phyloP scores from a whole-genome alignment of 257 asterid genomes.

The Fraxinus pennsylvanica region DNA sequence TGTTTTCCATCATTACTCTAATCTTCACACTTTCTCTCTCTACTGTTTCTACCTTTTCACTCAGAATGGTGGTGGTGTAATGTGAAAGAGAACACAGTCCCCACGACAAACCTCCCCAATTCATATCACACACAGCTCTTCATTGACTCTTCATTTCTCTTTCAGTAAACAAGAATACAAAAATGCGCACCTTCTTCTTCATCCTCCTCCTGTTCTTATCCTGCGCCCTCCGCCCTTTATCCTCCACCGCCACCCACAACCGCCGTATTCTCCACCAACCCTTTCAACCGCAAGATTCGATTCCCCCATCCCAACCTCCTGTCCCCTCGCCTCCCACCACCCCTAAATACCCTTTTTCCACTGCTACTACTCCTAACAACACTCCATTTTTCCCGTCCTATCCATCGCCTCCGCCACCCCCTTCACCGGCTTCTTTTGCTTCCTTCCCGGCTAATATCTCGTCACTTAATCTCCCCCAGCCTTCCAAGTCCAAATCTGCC shows the following conservation, averaged over 20 bases:
- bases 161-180: constrained; percentile 8
- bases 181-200: constrained; percentile 33
- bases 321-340: constrained; percentile 41
- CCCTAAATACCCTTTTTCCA: constrained; percentile 56
- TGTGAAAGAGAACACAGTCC: constrained; percentile 11
- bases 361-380: constrained; percentile 31
- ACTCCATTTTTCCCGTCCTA: constrained; percentile 59
- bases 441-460: constrained; percentile 71
- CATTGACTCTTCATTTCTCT: constrained; percentile 25
- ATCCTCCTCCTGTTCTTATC: constrained; percentile 22
- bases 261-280: constrained; percentile 85
- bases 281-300: constrained; percentile 45
- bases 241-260: constrained; percentile 29
- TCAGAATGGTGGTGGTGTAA: constrained; percentile 8
- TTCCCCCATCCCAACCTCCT: constrained; percentile 52
- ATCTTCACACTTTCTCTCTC: constrained; percentile 9
- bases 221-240: constrained; percentile 29
- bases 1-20: constrained; percentile 27
- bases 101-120: constrained; percentile 7
- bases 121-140: constrained; percentile 1
- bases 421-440: constrained; percentile 59
- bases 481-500: constrained; percentile 48
- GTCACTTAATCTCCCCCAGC: constrained; percentile 44
- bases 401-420: constrained; percentile 64
- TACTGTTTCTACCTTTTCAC: constrained; percentile 6